Conservation (phyloP, 345 rosid genomes). For the Odontarrhena argentea region DNA sequence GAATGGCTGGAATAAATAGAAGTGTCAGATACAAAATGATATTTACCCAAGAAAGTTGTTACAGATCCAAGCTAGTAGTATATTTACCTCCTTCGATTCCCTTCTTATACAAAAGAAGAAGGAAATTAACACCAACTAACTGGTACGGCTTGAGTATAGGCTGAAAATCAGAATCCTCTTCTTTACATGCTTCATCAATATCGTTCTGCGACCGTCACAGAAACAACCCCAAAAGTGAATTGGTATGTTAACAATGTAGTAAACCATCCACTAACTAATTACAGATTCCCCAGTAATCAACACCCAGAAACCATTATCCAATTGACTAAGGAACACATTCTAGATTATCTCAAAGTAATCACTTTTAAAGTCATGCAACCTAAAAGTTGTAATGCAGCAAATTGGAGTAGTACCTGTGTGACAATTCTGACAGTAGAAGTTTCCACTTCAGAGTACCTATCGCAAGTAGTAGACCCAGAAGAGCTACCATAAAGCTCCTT, state of each 20-base stretch:
- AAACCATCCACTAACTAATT: constrained; percentile 1
- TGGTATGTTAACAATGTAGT: not conserved
- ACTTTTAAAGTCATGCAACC: not conserved
- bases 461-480: constrained; percentile 51
- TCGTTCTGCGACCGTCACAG: constrained; percentile 58
- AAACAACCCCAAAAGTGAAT: constrained; percentile 21
- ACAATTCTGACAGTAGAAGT: constrained; percentile 80
- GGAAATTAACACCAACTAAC: constrained; percentile 95
- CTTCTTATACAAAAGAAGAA: constrained; percentile 80
- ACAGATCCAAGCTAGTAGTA: constrained; percentile 10
- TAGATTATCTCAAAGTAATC: not conserved
- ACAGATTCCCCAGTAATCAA: not conserved
- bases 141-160: constrained; percentile 93
- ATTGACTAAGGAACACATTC: not conserved
- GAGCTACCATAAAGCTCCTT: constrained; percentile 80
- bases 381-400: not conserved
- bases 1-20: constrained; percentile 69
- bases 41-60: constrained; percentile 2
- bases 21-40: constrained; percentile 34
- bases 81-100: constrained; percentile 84
- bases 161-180: constrained; percentile 71
- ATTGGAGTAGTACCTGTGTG: constrained; percentile 59
- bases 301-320: constrained; percentile 13
- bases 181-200: constrained; percentile 79
- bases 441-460: constrained; percentile 82